A percentile compares a stretch with the other conserved stretches of the same genome.
These are phyloP conservation scores for Gossypium thurberi DNA, from an alignment of 345 rosid genomes.

Conservation along the genomic window DNA sequence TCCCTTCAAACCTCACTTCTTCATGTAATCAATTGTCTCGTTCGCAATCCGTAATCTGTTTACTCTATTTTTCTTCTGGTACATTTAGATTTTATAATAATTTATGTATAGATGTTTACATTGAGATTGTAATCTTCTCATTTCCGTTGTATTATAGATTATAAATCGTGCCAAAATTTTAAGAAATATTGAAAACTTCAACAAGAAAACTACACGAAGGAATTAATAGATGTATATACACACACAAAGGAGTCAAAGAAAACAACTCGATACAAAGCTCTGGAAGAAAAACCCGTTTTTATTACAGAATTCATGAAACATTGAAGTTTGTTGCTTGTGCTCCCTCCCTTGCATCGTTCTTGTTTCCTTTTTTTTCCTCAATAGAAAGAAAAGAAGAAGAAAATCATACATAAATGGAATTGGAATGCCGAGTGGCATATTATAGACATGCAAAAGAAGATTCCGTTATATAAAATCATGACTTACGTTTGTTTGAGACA, in stretches of 20 bases:
- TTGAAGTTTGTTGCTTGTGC: background rate
- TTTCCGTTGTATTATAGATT: too few relatives aligned
- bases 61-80: too few relatives aligned
- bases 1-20: too few relatives aligned
- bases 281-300: too few relatives aligned
- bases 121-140: too few relatives aligned
- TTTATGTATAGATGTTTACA: too few relatives aligned
- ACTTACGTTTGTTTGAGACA: slow-evolving; percentile 19
- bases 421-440: background rate
- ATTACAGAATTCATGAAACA: background rate
- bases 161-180: too few relatives aligned
- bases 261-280: background rate
- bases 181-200: background rate
- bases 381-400: background rate
- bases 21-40: too few relatives aligned
- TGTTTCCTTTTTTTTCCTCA: background rate
- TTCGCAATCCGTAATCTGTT: too few relatives aligned
- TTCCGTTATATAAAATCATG: background rate
- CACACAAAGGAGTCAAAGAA: background rate
- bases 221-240: too few relatives aligned
- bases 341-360: background rate
- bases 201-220: background rate
- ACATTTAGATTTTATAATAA: too few relatives aligned
- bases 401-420: background rate
- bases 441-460: background rate